These are phyloP conservation scores for Globisporangium paddicum DNA, from an alignment of 352 stramenopile genomes.

Conservation along the genomic window DNA sequence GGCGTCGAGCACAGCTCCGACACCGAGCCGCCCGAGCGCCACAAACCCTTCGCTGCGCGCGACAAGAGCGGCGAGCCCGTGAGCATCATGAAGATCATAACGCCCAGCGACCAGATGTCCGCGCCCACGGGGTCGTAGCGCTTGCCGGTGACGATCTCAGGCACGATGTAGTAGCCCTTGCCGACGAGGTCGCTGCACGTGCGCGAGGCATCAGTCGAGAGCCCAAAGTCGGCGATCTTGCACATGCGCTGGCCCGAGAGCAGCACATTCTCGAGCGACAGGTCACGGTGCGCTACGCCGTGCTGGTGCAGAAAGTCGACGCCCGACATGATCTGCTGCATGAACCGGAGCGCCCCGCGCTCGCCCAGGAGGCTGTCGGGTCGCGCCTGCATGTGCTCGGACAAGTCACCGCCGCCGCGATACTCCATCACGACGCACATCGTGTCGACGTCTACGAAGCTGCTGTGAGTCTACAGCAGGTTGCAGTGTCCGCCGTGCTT, in stretches of 20 bases:
- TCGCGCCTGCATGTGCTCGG: background rate
- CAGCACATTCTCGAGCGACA: conserved; percentile 62
- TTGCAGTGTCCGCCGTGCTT: background rate
- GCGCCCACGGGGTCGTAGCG: conserved; percentile 49
- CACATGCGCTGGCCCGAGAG: conserved; percentile 21
- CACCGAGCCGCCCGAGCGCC: background rate
- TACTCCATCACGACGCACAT: conserved; percentile 13
- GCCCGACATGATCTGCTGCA: conserved; percentile 1
- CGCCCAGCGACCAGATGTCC: conserved; percentile 67
- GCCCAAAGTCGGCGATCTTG: conserved; percentile 55
- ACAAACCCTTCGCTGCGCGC: background rate
- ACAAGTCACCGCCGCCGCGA: conserved; percentile 9
- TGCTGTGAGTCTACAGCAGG: background rate
- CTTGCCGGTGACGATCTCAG: conserved; percentile 34
- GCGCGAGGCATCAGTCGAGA: conserved; percentile 13
- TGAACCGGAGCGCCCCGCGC: background rate
- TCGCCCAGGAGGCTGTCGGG: background rate
- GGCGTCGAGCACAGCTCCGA: conserved; percentile 14
- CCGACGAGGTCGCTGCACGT: conserved; percentile 19
- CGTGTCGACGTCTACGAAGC: background rate
- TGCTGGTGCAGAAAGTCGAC: conserved; percentile 11
- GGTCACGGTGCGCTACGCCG: conserved; percentile 40
- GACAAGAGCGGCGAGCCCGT: conserved; percentile 43
- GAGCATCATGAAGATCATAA: conserved; percentile 66
- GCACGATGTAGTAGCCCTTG: conserved; percentile 55